Base-by-base conservation (phyloP, 192 early-diverging fungal species). In the Gamsiella multidivaricata region DNA sequence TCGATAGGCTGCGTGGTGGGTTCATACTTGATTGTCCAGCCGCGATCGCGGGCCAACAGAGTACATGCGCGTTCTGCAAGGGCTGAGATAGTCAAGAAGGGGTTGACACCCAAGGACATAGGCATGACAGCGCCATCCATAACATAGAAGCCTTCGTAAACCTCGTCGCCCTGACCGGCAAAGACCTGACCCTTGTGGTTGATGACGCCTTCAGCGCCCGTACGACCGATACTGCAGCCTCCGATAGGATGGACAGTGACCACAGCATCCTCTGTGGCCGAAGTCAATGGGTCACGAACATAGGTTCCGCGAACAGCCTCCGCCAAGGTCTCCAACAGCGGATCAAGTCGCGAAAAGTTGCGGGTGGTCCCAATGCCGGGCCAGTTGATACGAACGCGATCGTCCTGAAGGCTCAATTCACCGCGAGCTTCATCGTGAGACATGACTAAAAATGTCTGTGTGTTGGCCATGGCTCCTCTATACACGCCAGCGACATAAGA, bases 171-270 rank as follows among this genome's bases (percentile, higher is more conserved):
- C 10, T 71, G 65, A 1, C 70, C 80, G 32, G 49, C 81, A 29
- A 76, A 84, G 20, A 84, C 70, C 23, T 83, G 82, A 9, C 84
- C 84, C 63, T 85, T 85, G 58, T 85, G 80, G 58, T 85, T 85
- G 49, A 80, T 70, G 9, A 80, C 84, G 45, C 84, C 84, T 10
- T 46, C 45, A 22, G 64, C 62, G 15, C 66, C 83, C 45, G 62
- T 54, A 33, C 64, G 62, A 9, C 59, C 84, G 32, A 84, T 80
- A 45, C 59, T 32, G 58, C 83, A 84, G 9, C 84, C 84, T 39
- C 84, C 84, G 34, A 85, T 62, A 5, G 84, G 83, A 41, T 85
- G 84, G 11, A 85, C 84, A 10, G 80, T 85, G 33, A 85, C 69
- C 3, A 84, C 34, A 43, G 73, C 61, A 15, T 80, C 60, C 11